A percentile compares a stretch with the other conserved stretches of the same genome.
These are phyloP conservation scores for Paraphaeosphaeria minitans DNA, from an alignment of 2,329 filamentous ascomycete species.

Conservation along the genomic window DNA sequence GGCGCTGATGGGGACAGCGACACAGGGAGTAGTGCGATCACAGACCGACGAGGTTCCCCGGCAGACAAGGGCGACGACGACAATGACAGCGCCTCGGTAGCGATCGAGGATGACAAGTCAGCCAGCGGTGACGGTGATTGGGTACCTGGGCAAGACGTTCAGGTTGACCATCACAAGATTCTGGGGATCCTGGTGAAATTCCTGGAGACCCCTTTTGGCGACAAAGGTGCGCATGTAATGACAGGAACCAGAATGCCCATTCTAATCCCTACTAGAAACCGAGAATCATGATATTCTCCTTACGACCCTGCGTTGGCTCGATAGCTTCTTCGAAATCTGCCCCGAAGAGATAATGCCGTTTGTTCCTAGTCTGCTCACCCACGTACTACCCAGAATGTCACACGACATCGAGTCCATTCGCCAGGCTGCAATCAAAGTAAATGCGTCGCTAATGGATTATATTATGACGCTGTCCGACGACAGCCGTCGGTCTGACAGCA, in stretches of 20 bases:
- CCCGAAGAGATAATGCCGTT: slow-evolving; percentile 96
- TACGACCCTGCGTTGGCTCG: slow-evolving; percentile 92
- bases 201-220: slow-evolving; percentile 79
- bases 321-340: slow-evolving; percentile 95
- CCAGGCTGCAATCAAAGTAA: slow-evolving; percentile 85
- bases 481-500: slow-evolving; percentile 48
- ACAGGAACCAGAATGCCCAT: slow-evolving; percentile 8
- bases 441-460: slow-evolving; percentile 89
- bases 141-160: slow-evolving; percentile 95
- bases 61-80: slow-evolving; percentile 56
- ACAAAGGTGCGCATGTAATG: slow-evolving; percentile 32
- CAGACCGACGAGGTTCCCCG: slow-evolving; percentile 53
- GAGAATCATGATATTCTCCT: slow-evolving; percentile 73
- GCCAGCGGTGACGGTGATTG: slow-evolving; percentile 81
- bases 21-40: slow-evolving; percentile 58
- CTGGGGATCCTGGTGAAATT: slow-evolving; percentile 90
- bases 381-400: slow-evolving; percentile 92
- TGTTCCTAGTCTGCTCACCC: slow-evolving; percentile 87
- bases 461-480: slow-evolving; percentile 85
- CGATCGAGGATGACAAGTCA: slow-evolving; percentile 44
- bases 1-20: slow-evolving; percentile 53
- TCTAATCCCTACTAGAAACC: slow-evolving; percentile 65
- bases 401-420: slow-evolving; percentile 89
- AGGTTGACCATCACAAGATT: slow-evolving; percentile 90
- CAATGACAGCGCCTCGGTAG: slow-evolving; percentile 43